phyloP scores from a whole-genome alignment of 371 early-diverging fungal species.

The Rhizopus arrhizus region DNA sequence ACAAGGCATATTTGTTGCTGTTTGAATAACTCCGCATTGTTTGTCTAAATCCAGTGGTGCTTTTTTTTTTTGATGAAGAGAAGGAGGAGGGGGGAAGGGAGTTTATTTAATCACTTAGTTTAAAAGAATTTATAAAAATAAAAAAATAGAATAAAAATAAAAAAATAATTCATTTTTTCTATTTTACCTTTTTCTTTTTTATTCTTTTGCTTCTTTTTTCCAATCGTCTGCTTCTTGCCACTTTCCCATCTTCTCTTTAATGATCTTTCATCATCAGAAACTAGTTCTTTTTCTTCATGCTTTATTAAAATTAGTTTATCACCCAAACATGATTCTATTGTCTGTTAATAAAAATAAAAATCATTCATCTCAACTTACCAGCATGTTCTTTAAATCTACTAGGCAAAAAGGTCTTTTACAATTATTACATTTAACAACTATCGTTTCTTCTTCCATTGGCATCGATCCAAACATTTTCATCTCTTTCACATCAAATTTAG shows the following conservation, averaged over 20 bases:
- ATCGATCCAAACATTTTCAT: constrained; percentile 43
- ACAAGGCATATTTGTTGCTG: constrained; percentile 65
- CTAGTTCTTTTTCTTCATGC: constrained; percentile 19
- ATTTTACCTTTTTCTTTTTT: constrained; percentile 45
- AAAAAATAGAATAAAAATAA: too few relatives aligned
- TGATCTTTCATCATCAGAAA: constrained; percentile 7
- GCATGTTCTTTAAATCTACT: constrained; percentile 44
- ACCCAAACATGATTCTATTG: constrained; percentile 19
- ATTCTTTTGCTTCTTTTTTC: constrained; percentile 36
- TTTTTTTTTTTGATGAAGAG: constrained; percentile 7
- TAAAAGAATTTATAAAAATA: background rate
- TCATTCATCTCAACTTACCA: constrained; percentile 29
- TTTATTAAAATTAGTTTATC: constrained; percentile 1
- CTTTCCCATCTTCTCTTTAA: constrained; percentile 16
- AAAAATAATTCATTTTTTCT: background rate
- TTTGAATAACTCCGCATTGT: constrained; percentile 78
- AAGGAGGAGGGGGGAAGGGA: background rate
- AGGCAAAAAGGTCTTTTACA: constrained; percentile 40
- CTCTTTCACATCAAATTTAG: constrained; percentile 31
- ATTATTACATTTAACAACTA: constrained; percentile 43
- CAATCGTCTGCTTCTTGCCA: background rate
- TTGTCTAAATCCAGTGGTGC: constrained; percentile 80
- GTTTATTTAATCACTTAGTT: background rate
- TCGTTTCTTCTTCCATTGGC: constrained; percentile 51
- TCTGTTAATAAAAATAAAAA: constrained; percentile 10